Base-by-base conservation (phyloP, 345 rosid species). In the Populus alba region DNA sequence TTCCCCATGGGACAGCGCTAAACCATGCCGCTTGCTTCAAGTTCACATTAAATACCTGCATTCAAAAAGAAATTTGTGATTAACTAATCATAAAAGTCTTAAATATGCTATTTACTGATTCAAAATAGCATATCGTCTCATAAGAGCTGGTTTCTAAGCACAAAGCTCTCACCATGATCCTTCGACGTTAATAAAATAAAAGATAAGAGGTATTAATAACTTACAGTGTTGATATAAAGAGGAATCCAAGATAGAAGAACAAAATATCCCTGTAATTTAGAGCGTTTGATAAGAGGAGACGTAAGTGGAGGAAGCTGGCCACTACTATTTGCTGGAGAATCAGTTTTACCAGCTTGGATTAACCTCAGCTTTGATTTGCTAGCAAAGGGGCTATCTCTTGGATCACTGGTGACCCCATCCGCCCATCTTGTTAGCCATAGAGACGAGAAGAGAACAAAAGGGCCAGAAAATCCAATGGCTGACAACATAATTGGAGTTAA, bases 241-340 rank as follows among this genome's bases (percentile, higher is more conserved):
- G 99, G 99, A 98, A 96, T 96, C 98, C 98, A 96, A 35, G 98
- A 88, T 57, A 96, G 97, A 68, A 96, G 97, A 84, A 96, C 98
- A 71, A 96, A 96, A 74, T 96, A 96, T 65, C 99, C 99, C 99
- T 96, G 91, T 47, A 27, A 85, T 43, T 57, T 73, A 68, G 22
- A 73, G 43, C 55, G 35, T 33, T 33, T 33, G 97, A 91, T 41
- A 96, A 39, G 22, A 96, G 81, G 7, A 81, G 85, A 39, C 87
- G 83, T 9, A 94, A 33, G 71, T 41, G 97, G 85, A 0, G 95
- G 96, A 76, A 83, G 61, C 63, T 84, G 78, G 20, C 84, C 68
- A 1, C 35, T 33, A 33, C 71, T 89, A 71, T 37, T 77, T 11
- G 62, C 72, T 0, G 76, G 62, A 8, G 89, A 84, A 76, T 86